Evolutionary conservation across 2,329 filamentous ascomycete species (phyloP), one percentile per base, ranked within the genome.

Genomic region (Teratosphaeria pseudoeucalypti): DNA sequence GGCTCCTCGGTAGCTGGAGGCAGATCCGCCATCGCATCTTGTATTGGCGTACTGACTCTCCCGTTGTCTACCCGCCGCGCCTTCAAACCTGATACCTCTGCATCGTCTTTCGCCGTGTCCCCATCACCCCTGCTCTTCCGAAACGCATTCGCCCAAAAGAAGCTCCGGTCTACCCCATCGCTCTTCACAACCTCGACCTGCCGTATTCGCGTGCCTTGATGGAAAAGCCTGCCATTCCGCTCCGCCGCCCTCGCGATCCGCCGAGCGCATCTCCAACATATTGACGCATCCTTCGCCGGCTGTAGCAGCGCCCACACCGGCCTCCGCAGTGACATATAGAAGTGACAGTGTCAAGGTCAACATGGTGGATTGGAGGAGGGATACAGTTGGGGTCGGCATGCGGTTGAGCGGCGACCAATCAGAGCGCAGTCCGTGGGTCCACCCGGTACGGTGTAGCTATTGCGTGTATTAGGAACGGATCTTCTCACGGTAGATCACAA

Each of bases 111-210:
- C n/a, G 11, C 49, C 11, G 10, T 37, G 9, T 27, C 16, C 10
- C 43, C 56, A 12, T 58, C 29, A 53, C 55, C 34, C 27, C 57
- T 59, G 57, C 43, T 54, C 56, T 52, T 58, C 54, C 60, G 60
- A 43, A 67, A 68, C 34, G 67, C 68, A 66, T 73, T 72, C 47
- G 69, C 69, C 67, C 69, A 71, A 64, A 73, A 72, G 60, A 72
- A 73, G 37, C 59, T 67, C 58, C 63, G 65, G 52, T 70, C 68
- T 14, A 72, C 61, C 34, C 66, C 63, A 53, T 70, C 64, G 52
- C 64, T 63, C 57, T 60, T 64, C 32, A 66, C 59, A 5, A 58
- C 61, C 7, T 66, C 66, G 3, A 65, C 60, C 53, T 69, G 67
- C 53, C 61, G 61, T n/a, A 61, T 57, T 43, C 63, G 54, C 23